Percentiles rank a stretch among this genome's conserved stretches.
Evolutionary conservation across 192 early-diverging fungal genomes (phyloP).

Genomic region (Backusella mclennaniae): DNA sequence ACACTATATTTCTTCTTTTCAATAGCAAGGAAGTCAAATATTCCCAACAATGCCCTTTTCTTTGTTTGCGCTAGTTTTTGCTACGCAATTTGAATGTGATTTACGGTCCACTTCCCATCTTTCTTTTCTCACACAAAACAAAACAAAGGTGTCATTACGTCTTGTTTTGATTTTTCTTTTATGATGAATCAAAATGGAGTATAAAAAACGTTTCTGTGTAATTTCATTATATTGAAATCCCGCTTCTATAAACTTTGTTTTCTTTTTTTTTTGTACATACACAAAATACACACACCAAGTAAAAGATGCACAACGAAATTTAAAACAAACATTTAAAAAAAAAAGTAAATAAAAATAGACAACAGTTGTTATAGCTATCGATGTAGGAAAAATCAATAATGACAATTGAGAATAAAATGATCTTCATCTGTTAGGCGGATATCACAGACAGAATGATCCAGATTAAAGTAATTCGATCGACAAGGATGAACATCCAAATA

Average conservation of each 20-base stretch:
- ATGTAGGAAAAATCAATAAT: background rate
- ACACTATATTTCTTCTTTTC: constrained; percentile 18
- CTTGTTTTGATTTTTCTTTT: background rate
- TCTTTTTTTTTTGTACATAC: background rate
- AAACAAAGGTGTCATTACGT: background rate
- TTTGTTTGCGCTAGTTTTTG: constrained; percentile 20
- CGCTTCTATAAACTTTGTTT: background rate
- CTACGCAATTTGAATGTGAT: constrained; percentile 24
- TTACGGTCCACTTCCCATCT: constrained; percentile 19
- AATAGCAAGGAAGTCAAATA: constrained; percentile 27
- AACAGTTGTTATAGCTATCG: background rate
- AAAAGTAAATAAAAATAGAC: background rate
- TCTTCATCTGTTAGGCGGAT: background rate
- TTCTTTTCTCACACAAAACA: background rate
- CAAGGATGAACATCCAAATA: background rate
- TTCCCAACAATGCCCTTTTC: constrained; percentile 23
- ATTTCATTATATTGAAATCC: background rate
- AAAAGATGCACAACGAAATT: background rate
- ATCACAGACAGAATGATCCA: background rate
- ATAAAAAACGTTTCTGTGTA: background rate
- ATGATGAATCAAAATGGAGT: background rate
- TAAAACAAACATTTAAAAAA: background rate
- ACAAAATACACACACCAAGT: background rate
- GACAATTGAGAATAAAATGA: background rate
- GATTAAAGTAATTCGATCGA: background rate